Evolutionary conservation across 2,329 filamentous ascomycete genomes (phyloP).

Genomic region (Colletotrichum sp.): DNA sequence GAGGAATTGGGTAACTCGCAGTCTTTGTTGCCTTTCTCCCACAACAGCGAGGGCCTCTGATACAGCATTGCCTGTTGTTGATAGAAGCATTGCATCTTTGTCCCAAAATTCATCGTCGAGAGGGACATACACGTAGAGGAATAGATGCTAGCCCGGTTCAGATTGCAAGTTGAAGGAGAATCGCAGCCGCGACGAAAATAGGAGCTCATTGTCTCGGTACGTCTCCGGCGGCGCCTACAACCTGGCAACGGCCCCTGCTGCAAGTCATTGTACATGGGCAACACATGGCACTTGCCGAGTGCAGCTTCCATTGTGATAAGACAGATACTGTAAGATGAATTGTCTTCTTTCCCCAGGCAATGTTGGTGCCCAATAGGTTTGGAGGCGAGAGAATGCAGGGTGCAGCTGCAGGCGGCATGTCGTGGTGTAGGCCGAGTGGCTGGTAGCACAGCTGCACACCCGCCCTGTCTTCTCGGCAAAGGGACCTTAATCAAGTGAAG

Average conservation of each 20-base stretch:
- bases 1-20: not conserved
- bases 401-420: not conserved
- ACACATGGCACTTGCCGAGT: not conserved
- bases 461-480: conserved; percentile 7
- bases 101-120: not conserved
- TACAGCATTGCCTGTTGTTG: not conserved
- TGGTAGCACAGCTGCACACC: not conserved
- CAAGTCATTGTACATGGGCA: conserved; percentile 13
- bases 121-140: not conserved
- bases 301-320: not conserved
- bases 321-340: not conserved
- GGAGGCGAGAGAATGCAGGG: not conserved
- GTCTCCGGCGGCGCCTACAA: not conserved
- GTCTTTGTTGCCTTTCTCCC: not conserved
- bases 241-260: not conserved
- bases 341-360: not conserved
- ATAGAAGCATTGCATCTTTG: not conserved
- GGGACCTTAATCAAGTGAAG: not conserved
- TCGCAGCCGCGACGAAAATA: not conserved
- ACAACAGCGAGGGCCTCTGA: not conserved
- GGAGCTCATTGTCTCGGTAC: not conserved
- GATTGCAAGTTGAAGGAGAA: not conserved
- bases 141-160: not conserved
- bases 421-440: conserved; percentile 20
- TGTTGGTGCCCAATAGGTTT: not conserved